A percentile compares a stretch with the other conserved stretches of the same genome.
These are phyloP conservation scores for Drosera capensis DNA, from an alignment of 148 eudicot species.

Conservation along the genomic window DNA sequence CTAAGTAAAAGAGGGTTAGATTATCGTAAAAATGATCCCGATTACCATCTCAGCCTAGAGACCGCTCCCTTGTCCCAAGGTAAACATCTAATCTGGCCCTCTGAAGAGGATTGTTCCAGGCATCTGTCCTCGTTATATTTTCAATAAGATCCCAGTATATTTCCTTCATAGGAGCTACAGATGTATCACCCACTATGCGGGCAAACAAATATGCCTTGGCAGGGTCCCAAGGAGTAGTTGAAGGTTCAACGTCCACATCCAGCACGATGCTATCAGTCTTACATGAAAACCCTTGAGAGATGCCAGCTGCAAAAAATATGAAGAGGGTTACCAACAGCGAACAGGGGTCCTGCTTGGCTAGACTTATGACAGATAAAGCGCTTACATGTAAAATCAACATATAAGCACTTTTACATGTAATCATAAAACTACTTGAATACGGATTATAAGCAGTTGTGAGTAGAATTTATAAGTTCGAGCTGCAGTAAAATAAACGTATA, in stretches of 20 bases:
- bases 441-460: too few species aligned
- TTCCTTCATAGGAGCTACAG: constrained; percentile 40
- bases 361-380: too few species aligned
- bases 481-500: too few species aligned
- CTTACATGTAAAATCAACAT: too few species aligned
- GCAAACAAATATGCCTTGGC: constrained; percentile 92
- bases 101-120: constrained; percentile 92
- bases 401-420: too few species aligned
- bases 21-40: too few species aligned
- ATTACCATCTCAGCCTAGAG: constrained; percentile 95
- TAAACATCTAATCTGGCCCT: constrained; percentile 96
- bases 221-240: constrained; percentile 98
- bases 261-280: constrained; percentile 89
- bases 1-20: too few species aligned
- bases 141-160: constrained; percentile 73
- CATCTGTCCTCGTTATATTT: constrained; percentile 39
- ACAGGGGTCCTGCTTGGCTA: too few species aligned
- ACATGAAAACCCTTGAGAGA: constrained; percentile 92
- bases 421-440: too few species aligned
- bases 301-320: constrained; percentile 44
- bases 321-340: not conserved
- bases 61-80: constrained; percentile 90
- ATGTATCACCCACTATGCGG: constrained; percentile 44
- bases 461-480: too few species aligned
- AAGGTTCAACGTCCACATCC: constrained; percentile 93